Evolutionary conservation across 768 basidiomycete species (phyloP).

Genomic region (Psilocybe subaeruginosa): DNA sequence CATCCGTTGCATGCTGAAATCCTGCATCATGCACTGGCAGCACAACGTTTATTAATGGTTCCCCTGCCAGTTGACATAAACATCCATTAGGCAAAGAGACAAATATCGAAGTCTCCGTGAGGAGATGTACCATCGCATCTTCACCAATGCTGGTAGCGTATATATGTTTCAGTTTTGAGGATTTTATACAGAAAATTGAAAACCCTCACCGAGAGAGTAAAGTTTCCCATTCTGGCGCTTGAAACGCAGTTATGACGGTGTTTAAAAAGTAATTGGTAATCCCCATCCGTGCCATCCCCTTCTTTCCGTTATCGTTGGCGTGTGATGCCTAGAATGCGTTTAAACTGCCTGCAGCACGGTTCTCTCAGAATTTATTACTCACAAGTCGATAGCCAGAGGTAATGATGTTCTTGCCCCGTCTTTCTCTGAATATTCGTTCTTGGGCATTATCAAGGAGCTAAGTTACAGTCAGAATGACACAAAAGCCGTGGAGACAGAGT

Average conservation of each 20-base stretch:
- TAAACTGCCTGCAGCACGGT: no score
- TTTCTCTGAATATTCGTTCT: slow-evolving; percentile 49
- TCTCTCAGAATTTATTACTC: slow-evolving; percentile 18
- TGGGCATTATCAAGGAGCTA: slow-evolving; percentile 70
- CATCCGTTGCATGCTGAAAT: no score
- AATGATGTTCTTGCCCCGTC: slow-evolving; percentile 57
- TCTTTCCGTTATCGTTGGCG: slow-evolving; percentile 41
- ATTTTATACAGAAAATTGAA: neutral
- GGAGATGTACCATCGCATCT: slow-evolving; percentile 75
- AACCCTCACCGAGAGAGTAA: slow-evolving; percentile 59
- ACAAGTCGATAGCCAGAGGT: slow-evolving; percentile 69
- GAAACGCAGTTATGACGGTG: slow-evolving; percentile 71
- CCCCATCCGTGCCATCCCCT: slow-evolving; percentile 39
- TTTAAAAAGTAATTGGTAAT: slow-evolving; percentile 71
- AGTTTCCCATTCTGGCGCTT: slow-evolving; percentile 66
- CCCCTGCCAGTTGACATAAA: slow-evolving; percentile 81
- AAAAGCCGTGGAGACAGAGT: neutral
- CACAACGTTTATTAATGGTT: slow-evolving; percentile 51
- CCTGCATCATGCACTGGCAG: slow-evolving; percentile 21
- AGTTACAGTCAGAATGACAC: neutral
- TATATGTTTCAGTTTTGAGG: neutral
- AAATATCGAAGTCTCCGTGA: slow-evolving; percentile 77
- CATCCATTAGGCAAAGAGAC: slow-evolving; percentile 81
- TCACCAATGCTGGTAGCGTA: slow-evolving; percentile 67
- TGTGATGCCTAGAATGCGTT: slow-evolving; percentile 27